Evolutionary conservation across 78 protist species (phyloP).

Genomic region (Dictyostelium brefeldianum): DNA sequence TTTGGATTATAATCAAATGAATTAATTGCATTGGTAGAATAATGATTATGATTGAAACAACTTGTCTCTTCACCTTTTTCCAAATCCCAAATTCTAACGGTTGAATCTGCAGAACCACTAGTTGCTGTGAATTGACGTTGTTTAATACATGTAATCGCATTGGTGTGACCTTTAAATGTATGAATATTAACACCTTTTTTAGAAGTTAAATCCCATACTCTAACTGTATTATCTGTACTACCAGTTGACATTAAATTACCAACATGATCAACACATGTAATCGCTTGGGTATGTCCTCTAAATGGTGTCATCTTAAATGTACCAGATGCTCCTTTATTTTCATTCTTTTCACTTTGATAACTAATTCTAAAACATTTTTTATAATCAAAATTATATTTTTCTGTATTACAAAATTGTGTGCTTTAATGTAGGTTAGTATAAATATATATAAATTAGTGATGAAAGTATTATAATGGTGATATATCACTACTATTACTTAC

Average conservation of each 20-base stretch:
- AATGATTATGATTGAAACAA: background rate
- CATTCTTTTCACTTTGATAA: constrained; percentile 13
- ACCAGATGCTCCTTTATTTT: constrained; percentile 58
- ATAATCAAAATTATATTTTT: constrained; percentile 54
- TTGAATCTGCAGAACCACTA: constrained; percentile 36
- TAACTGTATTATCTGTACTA: constrained; percentile 26
- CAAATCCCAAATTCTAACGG: constrained; percentile 41
- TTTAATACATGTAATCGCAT: background rate
- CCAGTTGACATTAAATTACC: constrained; percentile 66
- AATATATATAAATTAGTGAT: no score
- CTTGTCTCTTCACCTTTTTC: background rate
- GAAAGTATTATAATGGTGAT: no score
- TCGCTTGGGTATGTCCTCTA: constrained; percentile 58
- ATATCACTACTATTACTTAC: background rate
- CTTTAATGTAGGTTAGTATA: no score
- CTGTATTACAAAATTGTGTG: constrained; percentile 42
- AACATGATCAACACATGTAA: constrained; percentile 31
- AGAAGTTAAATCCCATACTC: constrained; percentile 64
- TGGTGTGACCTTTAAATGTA: constrained; percentile 33
- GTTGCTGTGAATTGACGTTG: constrained; percentile 2
- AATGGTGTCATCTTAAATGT: constrained; percentile 72
- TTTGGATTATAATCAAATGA: constrained; percentile 32
- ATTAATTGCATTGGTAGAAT: background rate
- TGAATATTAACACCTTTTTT: constrained; percentile 25
- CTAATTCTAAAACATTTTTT: constrained; percentile 32